Percentiles rank a stretch among this genome's conserved stretches.
phyloP scores from a whole-genome alignment of 2,329 filamentous ascomycete species.

The Ilyonectria destructans region DNA sequence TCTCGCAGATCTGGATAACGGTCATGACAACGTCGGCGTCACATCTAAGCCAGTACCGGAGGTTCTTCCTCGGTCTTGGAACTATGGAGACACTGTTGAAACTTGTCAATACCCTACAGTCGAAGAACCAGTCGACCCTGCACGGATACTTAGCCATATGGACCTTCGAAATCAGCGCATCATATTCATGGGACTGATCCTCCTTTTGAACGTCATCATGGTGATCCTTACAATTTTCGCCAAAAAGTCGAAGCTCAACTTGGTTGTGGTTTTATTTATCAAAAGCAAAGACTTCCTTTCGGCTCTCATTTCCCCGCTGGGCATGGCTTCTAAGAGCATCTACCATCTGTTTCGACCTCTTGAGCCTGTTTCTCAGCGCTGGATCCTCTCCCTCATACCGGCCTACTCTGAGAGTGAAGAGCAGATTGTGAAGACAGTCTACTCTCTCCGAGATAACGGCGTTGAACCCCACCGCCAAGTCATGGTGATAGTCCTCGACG shows the following conservation, averaged over 20 bases:
- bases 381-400: slow-evolving; percentile 44
- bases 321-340: slow-evolving; percentile 24
- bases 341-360: slow-evolving; percentile 29
- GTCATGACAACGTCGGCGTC: no score
- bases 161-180: slow-evolving; percentile 41
- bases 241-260: slow-evolving; percentile 39
- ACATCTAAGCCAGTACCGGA: no score
- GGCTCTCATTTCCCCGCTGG: slow-evolving; percentile 34
- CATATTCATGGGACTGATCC: slow-evolving; percentile 34
- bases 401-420: slow-evolving; percentile 46
- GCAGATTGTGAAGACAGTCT: slow-evolving; percentile 46
- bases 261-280: slow-evolving; percentile 37
- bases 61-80: no score
- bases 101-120: slow-evolving; percentile 38
- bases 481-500: slow-evolving; percentile 43
- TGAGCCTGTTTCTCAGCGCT: slow-evolving; percentile 17
- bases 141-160: slow-evolving; percentile 21
- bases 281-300: slow-evolving; percentile 46
- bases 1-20: no score
- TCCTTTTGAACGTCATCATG: slow-evolving; percentile 41
- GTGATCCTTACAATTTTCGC: slow-evolving; percentile 36
- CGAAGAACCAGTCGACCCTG: slow-evolving; percentile 40
- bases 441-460: slow-evolving; percentile 40
- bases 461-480: slow-evolving; percentile 44
- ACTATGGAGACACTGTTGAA: slow-evolving; percentile 30